phyloP scores from a whole-genome alignment of 192 early-diverging fungal species.

The Spizellomyces punctatus region DNA sequence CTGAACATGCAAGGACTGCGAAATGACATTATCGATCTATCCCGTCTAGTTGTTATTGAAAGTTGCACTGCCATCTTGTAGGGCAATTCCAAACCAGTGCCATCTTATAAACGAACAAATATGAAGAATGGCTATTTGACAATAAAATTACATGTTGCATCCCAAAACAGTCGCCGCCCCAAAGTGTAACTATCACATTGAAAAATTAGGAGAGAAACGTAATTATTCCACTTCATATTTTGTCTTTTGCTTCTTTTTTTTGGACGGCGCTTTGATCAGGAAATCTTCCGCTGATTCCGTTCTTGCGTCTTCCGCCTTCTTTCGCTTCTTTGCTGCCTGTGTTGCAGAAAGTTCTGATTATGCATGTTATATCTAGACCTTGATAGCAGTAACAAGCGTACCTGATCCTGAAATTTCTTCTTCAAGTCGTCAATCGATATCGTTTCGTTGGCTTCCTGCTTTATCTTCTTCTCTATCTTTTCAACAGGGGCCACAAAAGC shows the following conservation, averaged over 20 bases:
- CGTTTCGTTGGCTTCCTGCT: background rate
- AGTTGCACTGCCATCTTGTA: too few species aligned
- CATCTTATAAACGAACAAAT: too few species aligned
- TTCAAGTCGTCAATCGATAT: slow-evolving; percentile 46
- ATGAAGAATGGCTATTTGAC: too few species aligned
- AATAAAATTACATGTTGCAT: too few species aligned
- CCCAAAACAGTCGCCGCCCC: too few species aligned
- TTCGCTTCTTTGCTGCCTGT: slow-evolving; percentile 28
- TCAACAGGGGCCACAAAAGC: slow-evolving; percentile 84
- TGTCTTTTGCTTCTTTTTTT: slow-evolving; percentile 33
- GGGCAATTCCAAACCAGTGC: too few species aligned
- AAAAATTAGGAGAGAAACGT: too few species aligned
- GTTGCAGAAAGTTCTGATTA: background rate
- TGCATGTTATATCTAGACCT: background rate
- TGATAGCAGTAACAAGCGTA: background rate
- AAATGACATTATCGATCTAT: too few species aligned
- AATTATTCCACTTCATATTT: too few species aligned
- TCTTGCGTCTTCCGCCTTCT: slow-evolving; percentile 12
- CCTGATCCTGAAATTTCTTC: slow-evolving; percentile 47
- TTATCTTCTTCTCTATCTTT: slow-evolving; percentile 2
- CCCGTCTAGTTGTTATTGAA: too few species aligned
- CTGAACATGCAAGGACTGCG: too few species aligned
- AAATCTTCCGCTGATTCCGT: slow-evolving; percentile 19
- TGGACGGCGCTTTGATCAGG: slow-evolving; percentile 33
- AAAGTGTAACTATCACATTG: too few species aligned